Evolutionary conservation across 1,284 basidiomycete genomes (phyloP), one percentile per base, ranked within the genome.

Genomic region (Pterulicium gracile): DNA sequence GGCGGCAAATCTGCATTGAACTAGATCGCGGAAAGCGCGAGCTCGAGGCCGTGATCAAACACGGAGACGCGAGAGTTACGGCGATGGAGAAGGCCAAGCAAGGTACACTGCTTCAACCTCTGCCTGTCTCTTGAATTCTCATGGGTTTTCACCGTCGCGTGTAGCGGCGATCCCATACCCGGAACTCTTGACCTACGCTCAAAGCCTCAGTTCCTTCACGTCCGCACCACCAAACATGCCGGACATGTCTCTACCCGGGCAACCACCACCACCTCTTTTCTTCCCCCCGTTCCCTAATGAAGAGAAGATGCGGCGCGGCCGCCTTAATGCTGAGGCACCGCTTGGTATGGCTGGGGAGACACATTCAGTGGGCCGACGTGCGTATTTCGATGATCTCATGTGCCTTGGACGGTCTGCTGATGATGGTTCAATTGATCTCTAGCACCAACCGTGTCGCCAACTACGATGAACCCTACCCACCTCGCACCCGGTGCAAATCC

Each of bases 241-340:
- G 22, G 82, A 88, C 53, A 67, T 75, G 43, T 66, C 67, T 20
- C 56, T 75, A 43, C 81, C 81, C 10, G 80, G 81, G 7, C 79
- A 81, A 56, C 77, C 78, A 13, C 81, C 82, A 1, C 78, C 81
- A 12, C 81, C 81, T 4, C 56, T 85, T 34, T 88, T 89, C 69
- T 86, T 86, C 65, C 87, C 86, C 18, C 86, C 86, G 7, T 89
- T 88, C 59, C 86, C 86, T 1, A 88, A 87, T 56, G 87, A 88
- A 65, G 86, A 87, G 59, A 88, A 86, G 61, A 88, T 89, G 85
- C 77, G 85, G 36, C 70, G 77, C 27, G 86, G 86, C 0, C 73
- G 73, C 49, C 74, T 89, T 61, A 86, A 84, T 56, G 75, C 77
- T 19, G 83, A 88, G 58, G 81, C 78, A 18, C 83, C 86, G 1